Evolutionary conservation across 1,284 basidiomycete genomes (phyloP), one percentile per base, ranked within the genome.

Genomic region (Porogramme epimiltina): DNA sequence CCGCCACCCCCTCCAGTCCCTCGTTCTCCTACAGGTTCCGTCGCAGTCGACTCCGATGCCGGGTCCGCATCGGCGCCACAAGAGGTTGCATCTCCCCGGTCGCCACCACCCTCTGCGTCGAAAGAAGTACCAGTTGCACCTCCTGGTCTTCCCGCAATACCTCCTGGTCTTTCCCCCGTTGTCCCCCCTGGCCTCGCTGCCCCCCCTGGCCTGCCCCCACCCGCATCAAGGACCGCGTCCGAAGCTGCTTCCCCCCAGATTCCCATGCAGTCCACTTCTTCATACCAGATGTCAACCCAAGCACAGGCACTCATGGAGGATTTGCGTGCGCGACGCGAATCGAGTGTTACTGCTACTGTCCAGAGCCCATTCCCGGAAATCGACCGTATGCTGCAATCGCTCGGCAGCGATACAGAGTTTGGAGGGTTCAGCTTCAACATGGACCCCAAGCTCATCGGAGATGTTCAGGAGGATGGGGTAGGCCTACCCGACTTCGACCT

Each of bases 361-460:
- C 72, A 81, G 54, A 91, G 81, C 66, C 88, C 91, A n/a, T 94
- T 93, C 77, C 91, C 91, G n/a, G 91, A 93, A 62, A 86, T 93
- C 56, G 91, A 93, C 67, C 81, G 88, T 19, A 91, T 88, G 25
- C 71, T 92, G 48, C 82, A 87, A 61, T 84, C 80, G 43, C 73
- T 91, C 38, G 81, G 79, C 16, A 79, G 77, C 54, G 80, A 82
- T 56, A 78, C 72, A 49, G 71, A 72, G 43, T 76, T 72, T 48
- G 83, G 82, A 37, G 84, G 88, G 3, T 92, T 91, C 70, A 90
- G 86, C 64, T 93, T 93, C 71, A 91, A 84, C 66, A 72, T 93
- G 45, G 89, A 91, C 67, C 86, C 87, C 15, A 89, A 85, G 55
- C 73, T 92, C 20, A 87, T 82, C 15, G 73, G 71, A 31, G 74